phyloP scores from a whole-genome alignment of 129 eudicot genomes.

The Heracleum sosnowskyi region DNA sequence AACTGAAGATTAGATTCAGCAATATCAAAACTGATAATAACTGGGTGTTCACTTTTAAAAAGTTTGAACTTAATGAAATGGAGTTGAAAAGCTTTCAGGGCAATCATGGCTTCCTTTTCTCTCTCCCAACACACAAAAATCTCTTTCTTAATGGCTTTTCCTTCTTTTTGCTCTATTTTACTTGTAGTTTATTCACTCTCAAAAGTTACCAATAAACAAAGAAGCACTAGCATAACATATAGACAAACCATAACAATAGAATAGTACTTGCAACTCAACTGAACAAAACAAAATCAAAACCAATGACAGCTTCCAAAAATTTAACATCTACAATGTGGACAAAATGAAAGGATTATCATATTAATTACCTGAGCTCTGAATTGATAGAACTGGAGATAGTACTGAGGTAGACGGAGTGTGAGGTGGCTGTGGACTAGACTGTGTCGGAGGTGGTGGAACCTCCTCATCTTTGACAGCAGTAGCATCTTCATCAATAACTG shows the following conservation, averaged over 20 bases:
- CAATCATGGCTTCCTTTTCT: conserved; percentile 53
- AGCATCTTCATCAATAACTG: neutral
- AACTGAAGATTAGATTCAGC: conserved; percentile 8
- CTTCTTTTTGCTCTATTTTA: conserved; percentile 26
- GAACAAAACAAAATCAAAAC: conserved; percentile 2
- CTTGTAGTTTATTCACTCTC: conserved; percentile 15
- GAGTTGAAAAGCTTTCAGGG: conserved; percentile 23
- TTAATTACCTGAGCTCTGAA: conserved; percentile 63
- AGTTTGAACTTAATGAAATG: conserved; percentile 17
- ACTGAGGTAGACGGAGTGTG: conserved; percentile 70
- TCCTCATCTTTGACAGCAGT: conserved; percentile 26
- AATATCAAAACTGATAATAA: neutral
- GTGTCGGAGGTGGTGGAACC: conserved; percentile 19
- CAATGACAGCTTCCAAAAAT: neutral
- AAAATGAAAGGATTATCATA: neutral
- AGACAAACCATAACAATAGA: conserved; percentile 11
- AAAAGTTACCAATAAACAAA: conserved; percentile 7
- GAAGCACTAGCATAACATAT: conserved; percentile 4
- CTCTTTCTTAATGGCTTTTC: conserved; percentile 29
- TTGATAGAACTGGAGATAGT: conserved; percentile 61
- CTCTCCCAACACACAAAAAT: conserved; percentile 17
- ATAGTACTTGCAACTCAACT: neutral
- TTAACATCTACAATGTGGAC: conserved; percentile 18
- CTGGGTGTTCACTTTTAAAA: conserved; percentile 14
- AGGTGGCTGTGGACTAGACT: conserved; percentile 36